Base-by-base conservation (phyloP, 2,329 filamentous ascomycete species). In the Simplicillium aogashimaense region DNA sequence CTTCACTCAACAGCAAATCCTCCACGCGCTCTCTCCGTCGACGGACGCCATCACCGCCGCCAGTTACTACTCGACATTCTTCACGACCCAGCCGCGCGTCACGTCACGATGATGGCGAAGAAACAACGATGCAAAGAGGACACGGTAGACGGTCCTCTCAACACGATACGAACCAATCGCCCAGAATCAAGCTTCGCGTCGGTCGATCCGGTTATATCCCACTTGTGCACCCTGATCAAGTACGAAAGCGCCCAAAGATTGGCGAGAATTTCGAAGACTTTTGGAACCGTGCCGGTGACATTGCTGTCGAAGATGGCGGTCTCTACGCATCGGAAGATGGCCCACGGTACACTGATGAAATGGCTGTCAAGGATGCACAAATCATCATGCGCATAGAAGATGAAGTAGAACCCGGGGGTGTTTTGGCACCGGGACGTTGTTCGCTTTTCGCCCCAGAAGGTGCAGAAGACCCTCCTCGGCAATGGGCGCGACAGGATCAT, bases 401-500 rank as follows among this genome's bases (percentile, higher is more conserved):
- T 36, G 89, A 87, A 47, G 78, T 78, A 3, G 70, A 85, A 51
- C 76, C 80, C 5, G 89, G 88, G 13, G 86, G 87, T 2, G 57
- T 88, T 4, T 69, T 95, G 20, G 87, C 83, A 38, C 65, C 72
- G 40, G 77, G 79, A 44, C 70, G 73, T 44, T 90, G 85, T 55
- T 81, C 80, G 3, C 64, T 82, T 17, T 92, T 85, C 50, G 71
- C 80, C 14, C 84, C 85, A 0, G 85, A 92, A 46, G 69, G 78
- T 11, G 67, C 66, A 44, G 80, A 86, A 42, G 84, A 94, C 51
- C 85, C 85, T 1, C 75, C 78, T 0, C 72, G 75, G 39, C 86
- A 92, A 53, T 97, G 86, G 69, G 80, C 83, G n/a, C 88, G 94
- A 50, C 75, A 78, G 54, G 89, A 97, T 53, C 86, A 97, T 55